A percentile compares a stretch with the other conserved stretches of the same genome.
phyloP scores from a whole-genome alignment of 2,329 filamentous ascomycete genomes.

The Aureobasidium leucospermi region DNA sequence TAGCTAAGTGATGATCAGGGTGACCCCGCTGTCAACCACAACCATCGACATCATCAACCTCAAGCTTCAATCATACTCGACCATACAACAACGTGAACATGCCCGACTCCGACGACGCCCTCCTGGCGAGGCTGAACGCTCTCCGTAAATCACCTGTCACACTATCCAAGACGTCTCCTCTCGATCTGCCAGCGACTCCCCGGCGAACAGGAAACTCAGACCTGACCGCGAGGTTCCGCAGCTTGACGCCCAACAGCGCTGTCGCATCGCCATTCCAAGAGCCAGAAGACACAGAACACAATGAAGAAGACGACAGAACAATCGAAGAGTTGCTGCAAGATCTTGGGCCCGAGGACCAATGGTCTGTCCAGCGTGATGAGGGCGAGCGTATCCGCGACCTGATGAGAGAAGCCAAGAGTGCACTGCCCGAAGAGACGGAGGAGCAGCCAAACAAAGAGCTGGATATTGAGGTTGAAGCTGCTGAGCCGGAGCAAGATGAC shows the following conservation, averaged over 20 bases:
- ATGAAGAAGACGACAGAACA: constrained; percentile 36
- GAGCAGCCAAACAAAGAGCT: constrained; percentile 22
- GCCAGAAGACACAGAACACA: constrained; percentile 24
- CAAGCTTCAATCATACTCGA: neutral
- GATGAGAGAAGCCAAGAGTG: constrained; percentile 33
- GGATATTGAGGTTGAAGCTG: constrained; percentile 6
- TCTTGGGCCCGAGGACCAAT: constrained; percentile 32
- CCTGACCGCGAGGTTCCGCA: constrained; percentile 29
- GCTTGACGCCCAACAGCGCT: constrained; percentile 13
- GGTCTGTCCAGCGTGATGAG: constrained; percentile 34
- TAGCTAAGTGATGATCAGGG: neutral
- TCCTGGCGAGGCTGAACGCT: constrained; percentile 43
- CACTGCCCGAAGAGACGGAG: constrained; percentile 26
- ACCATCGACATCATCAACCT: constrained; percentile 1
- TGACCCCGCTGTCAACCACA: neutral
- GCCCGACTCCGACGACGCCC: constrained; percentile 29
- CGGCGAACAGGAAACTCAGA: constrained; percentile 23
- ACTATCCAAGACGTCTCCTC: constrained; percentile 19
- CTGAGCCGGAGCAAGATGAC: neutral
- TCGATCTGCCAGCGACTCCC: constrained; percentile 17
- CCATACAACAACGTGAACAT: neutral
- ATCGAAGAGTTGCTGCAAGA: constrained; percentile 42
- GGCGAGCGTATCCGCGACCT: constrained; percentile 34
- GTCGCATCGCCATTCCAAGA: constrained; percentile 16
- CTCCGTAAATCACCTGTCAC: constrained; percentile 38